Percentiles rank a stretch among this genome's conserved stretches.
phyloP scores from a whole-genome alignment of 352 stramenopile genomes.

The Peronospora farinosa region DNA sequence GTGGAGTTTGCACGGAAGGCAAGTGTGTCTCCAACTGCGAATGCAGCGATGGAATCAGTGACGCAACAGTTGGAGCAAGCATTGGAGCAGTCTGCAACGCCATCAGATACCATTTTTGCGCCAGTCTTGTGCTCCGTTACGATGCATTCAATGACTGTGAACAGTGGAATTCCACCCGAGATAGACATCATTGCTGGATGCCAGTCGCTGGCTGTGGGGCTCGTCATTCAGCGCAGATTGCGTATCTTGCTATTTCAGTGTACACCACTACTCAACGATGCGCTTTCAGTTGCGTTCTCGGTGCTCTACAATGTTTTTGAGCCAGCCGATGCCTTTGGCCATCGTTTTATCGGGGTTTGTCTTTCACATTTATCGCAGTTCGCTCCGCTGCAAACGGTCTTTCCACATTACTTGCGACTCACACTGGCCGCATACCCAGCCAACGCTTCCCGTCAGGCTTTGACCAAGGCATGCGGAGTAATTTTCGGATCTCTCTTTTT shows the following conservation, averaged over 20 bases:
- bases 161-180: slow-evolving; percentile 19
- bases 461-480: slow-evolving; percentile 39
- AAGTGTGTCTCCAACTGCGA: slow-evolving; percentile 22
- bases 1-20: slow-evolving; percentile 52
- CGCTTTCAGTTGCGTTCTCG: slow-evolving; percentile 41
- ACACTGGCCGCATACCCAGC: slow-evolving; percentile 39
- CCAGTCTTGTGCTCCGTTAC: slow-evolving; percentile 27
- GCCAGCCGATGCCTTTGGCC: slow-evolving; percentile 41
- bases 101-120: slow-evolving; percentile 28
- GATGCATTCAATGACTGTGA: slow-evolving; percentile 10
- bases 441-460: slow-evolving; percentile 24
- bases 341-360: slow-evolving; percentile 46
- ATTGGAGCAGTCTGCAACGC: slow-evolving; percentile 22
- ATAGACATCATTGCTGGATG: slow-evolving; percentile 36
- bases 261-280: slow-evolving; percentile 31
- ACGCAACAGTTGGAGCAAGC: slow-evolving; percentile 39
- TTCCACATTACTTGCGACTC: slow-evolving; percentile 50
- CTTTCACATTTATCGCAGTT: slow-evolving; percentile 43
- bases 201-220: slow-evolving; percentile 35
- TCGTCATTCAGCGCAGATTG: slow-evolving; percentile 49
- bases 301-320: slow-evolving; percentile 48
- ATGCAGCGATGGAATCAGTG: slow-evolving; percentile 34
- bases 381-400: slow-evolving; percentile 39
- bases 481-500: slow-evolving; percentile 57
- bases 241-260: slow-evolving; percentile 42